These are phyloP conservation scores for Lactarius tabidus DNA, from an alignment of 768 basidiomycete genomes.

Conservation along the genomic window DNA sequence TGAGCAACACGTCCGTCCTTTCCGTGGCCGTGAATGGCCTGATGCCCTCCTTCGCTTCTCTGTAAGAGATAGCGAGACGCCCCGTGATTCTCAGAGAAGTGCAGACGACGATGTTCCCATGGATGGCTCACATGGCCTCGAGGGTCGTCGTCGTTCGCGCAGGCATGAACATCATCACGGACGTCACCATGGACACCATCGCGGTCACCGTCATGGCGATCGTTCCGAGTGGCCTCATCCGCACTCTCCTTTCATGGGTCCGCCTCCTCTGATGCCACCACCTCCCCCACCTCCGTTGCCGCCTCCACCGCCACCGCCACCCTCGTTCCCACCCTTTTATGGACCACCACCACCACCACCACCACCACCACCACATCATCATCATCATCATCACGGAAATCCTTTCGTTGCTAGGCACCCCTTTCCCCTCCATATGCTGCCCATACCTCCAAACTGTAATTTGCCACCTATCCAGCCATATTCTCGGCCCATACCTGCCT, in stretches of 20 bases:
- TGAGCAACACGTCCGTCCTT: slow-evolving; percentile 43
- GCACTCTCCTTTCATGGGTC: slow-evolving; percentile 13
- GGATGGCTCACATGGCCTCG: neutral
- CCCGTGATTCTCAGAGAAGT: slow-evolving; percentile 12
- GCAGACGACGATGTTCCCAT: slow-evolving; percentile 4
- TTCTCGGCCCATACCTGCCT: slow-evolving; percentile 1
- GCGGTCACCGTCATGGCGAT: slow-evolving; percentile 3
- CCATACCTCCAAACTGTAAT: slow-evolving; percentile 25
- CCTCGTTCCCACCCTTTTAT: slow-evolving; percentile 23
- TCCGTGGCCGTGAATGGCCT: slow-evolving; percentile 49
- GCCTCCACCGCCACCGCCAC: slow-evolving; percentile 25
- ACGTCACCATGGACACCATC: slow-evolving; percentile 11
- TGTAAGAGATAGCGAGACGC: slow-evolving; percentile 53
- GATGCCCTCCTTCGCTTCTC: slow-evolving; percentile 61
- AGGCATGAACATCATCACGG: slow-evolving; percentile 16
- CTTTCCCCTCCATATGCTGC: slow-evolving; percentile 1
- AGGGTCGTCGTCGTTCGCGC: slow-evolving; percentile 2
- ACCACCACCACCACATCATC: neutral
- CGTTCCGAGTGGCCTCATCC: slow-evolving; percentile 17
- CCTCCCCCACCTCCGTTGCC: slow-evolving; percentile 25
- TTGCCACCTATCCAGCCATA: slow-evolving; percentile 5
- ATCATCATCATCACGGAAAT: neutral
- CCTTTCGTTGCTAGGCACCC: slow-evolving; percentile 2
- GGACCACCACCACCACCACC: slow-evolving; percentile 11
- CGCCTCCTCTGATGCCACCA: slow-evolving; percentile 9